These are phyloP conservation scores for Neophaeococcomyces mojaviensis DNA, from an alignment of 2,329 filamentous ascomycete species.

Conservation along the genomic window DNA sequence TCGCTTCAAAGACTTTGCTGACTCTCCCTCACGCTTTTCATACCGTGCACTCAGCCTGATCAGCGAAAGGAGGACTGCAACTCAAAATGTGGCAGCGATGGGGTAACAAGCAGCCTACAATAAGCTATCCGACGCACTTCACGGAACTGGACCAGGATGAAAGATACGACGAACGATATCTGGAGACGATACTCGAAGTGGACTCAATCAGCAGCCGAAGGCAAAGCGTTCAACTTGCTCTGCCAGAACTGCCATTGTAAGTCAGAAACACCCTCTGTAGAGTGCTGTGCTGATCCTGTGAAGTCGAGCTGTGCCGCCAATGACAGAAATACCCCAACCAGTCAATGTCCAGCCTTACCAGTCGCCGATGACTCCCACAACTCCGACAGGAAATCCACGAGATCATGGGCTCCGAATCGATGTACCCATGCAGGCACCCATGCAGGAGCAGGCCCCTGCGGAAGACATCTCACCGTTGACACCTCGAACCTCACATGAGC, in stretches of 20 bases:
- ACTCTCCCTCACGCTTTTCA: background rate
- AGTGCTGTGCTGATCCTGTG: slow-evolving; percentile 8
- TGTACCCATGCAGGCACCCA: background rate
- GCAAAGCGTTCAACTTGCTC: slow-evolving; percentile 24
- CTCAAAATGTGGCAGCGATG: slow-evolving; percentile 10
- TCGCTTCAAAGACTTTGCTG: background rate
- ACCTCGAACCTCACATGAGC: slow-evolving; percentile 19
- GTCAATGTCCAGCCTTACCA: slow-evolving; percentile 55
- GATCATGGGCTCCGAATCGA: slow-evolving; percentile 12
- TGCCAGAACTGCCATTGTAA: slow-evolving; percentile 35
- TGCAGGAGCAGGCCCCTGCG: slow-evolving; percentile 1
- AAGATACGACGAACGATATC: slow-evolving; percentile 34
- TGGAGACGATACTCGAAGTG: slow-evolving; percentile 32
- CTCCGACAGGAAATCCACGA: slow-evolving; percentile 8
- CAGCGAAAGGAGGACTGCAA: background rate
- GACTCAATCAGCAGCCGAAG: slow-evolving; percentile 27
- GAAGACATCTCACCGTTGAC: slow-evolving; percentile 22
- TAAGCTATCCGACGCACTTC: slow-evolving; percentile 7
- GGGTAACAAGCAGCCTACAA: slow-evolving; percentile 6
- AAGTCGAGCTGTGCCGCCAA: slow-evolving; percentile 20
- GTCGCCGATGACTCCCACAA: slow-evolving; percentile 14
- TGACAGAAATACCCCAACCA: slow-evolving; percentile 13
- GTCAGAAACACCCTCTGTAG: slow-evolving; percentile 17
- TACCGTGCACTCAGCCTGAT: slow-evolving; percentile 3
- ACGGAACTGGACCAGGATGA: slow-evolving; percentile 11